phyloP scores from a whole-genome alignment of 768 basidiomycete species.

The Fibroporia radiculosa region DNA sequence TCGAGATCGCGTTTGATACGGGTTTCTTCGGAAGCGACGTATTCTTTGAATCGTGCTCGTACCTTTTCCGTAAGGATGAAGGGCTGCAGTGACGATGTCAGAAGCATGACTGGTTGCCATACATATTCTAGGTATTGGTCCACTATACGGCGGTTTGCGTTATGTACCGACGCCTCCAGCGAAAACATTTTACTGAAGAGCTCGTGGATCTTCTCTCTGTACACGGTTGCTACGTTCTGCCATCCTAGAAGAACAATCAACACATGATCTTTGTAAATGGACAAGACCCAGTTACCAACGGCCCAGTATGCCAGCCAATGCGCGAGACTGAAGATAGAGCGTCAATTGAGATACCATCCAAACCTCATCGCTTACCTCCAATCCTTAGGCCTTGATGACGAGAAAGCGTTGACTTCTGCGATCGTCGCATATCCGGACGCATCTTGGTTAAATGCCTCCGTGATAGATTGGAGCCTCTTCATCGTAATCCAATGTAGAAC shows the following conservation, averaged over 20 bases:
- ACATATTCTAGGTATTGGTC: conserved; percentile 19
- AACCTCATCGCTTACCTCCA: conserved; percentile 21
- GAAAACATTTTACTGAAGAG: conserved; percentile 11
- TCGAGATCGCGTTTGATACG: conserved; percentile 22
- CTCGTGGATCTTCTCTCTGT: conserved; percentile 9
- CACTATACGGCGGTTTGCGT: conserved; percentile 17
- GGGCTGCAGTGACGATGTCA: conserved; percentile 8
- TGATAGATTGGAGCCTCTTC: conserved; percentile 23
- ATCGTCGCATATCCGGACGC: conserved; percentile 29
- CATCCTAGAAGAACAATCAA: conserved; percentile 11
- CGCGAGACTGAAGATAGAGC: conserved; percentile 16
- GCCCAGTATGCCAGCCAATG: conserved; percentile 29
- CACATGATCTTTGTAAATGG: neutral
- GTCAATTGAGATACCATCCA: too few species aligned
- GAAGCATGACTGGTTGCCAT: conserved; percentile 2
- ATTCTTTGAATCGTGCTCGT: conserved; percentile 18
- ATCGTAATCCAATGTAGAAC: conserved; percentile 26
- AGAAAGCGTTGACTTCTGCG: conserved; percentile 27
- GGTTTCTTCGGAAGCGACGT: conserved; percentile 19
- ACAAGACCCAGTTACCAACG: conserved; percentile 17
- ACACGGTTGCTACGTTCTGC: conserved; percentile 11
- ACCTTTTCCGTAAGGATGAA: conserved; percentile 15
- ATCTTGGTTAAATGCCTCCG: conserved; percentile 34
- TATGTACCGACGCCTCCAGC: conserved; percentile 3
- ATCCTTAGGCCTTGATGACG: conserved; percentile 20